Percentiles rank a stretch among this genome's conserved stretches.
These are phyloP conservation scores for Stereum hirsutum DNA, from an alignment of 1,284 basidiomycete genomes.

Conservation along the genomic window DNA sequence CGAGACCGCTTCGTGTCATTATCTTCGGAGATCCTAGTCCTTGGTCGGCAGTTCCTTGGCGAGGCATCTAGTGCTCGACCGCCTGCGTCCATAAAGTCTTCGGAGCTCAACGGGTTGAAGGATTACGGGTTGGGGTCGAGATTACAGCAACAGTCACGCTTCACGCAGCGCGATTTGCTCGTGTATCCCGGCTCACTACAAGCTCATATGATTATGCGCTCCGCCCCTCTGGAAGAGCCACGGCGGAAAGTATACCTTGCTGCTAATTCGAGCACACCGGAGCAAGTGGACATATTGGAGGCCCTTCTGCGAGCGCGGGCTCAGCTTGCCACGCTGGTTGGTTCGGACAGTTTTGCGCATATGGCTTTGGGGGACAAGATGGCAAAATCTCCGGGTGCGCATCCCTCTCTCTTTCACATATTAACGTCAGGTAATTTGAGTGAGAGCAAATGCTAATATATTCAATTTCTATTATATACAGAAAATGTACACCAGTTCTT, in stretches of 20 bases:
- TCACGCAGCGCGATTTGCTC: slow-evolving; percentile 61
- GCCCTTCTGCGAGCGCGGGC: slow-evolving; percentile 67
- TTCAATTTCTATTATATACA: slow-evolving; percentile 16
- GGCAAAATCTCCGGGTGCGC: slow-evolving; percentile 79
- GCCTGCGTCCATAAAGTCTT: slow-evolving; percentile 56
- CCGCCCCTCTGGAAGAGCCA: slow-evolving; percentile 76
- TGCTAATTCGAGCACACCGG: slow-evolving; percentile 58
- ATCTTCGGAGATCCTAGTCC: slow-evolving; percentile 86
- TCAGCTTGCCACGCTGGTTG: slow-evolving; percentile 75
- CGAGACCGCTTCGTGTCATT: slow-evolving; percentile 82
- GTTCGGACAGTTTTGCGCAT: slow-evolving; percentile 75
- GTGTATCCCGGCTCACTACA: slow-evolving; percentile 82
- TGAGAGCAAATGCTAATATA: slow-evolving; percentile 7
- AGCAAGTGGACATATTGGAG: slow-evolving; percentile 70
- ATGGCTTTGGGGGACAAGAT: slow-evolving; percentile 89
- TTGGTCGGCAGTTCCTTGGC: slow-evolving; percentile 82
- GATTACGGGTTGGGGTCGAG: slow-evolving; percentile 63
- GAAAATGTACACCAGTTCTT: slow-evolving; percentile 84
- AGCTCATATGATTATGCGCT: slow-evolving; percentile 87
- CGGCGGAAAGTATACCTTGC: slow-evolving; percentile 75
- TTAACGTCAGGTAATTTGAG: too few relatives aligned
- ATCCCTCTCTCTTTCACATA: neutral
- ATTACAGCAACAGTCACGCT: slow-evolving; percentile 62
- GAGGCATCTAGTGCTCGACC: slow-evolving; percentile 51
- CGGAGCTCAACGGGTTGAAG: slow-evolving; percentile 59